Percentiles rank a stretch among this genome's conserved stretches.
Conservation (phyloP, 2,329 filamentous ascomycete genomes). For the Cercospora zeae-maydis region DNA sequence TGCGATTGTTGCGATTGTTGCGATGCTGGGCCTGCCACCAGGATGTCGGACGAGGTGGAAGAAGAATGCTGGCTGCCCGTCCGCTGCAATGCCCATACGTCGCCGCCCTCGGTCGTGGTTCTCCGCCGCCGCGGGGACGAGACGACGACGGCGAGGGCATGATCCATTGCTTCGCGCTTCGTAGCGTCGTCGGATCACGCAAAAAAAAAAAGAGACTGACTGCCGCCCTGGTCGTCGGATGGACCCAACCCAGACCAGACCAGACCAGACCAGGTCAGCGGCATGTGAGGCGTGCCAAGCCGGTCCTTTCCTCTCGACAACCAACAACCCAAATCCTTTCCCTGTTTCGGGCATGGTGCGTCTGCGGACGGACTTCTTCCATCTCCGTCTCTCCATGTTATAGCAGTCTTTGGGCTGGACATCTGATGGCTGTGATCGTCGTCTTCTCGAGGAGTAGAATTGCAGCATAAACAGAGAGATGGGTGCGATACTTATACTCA, state of each 20-base stretch:
- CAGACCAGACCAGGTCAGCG: neutral
- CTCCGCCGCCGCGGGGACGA: constrained; percentile 17
- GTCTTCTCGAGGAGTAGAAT: neutral
- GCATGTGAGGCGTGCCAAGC: neutral
- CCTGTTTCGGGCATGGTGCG: constrained; percentile 6
- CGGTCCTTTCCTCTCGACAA: neutral
- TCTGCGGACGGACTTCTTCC: neutral
- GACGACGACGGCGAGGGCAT: neutral
- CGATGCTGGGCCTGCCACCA: constrained; percentile 22
- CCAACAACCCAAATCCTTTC: constrained; percentile 5
- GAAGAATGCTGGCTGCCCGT: constrained; percentile 24
- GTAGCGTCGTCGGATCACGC: constrained; percentile 1
- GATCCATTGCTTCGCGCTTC: constrained; percentile 10
- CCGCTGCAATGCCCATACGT: constrained; percentile 12
- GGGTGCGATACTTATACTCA: too few relatives aligned
- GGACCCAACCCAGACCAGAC: too few relatives aligned
- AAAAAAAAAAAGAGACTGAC: constrained; percentile 1
- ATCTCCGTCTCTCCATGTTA: neutral
- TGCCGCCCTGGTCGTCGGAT: constrained; percentile 4
- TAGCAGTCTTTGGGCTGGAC: too few relatives aligned
- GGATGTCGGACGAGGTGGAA: constrained; percentile 30
- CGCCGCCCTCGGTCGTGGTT: constrained; percentile 6
- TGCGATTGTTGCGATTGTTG: constrained; percentile 2
- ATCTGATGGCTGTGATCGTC: neutral
- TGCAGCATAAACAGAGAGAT: neutral